Percentiles rank a stretch among this genome's conserved stretches.
phyloP scores from a whole-genome alignment of 176 grass and related monocot species.

The Tillandsia fasciculata region DNA sequence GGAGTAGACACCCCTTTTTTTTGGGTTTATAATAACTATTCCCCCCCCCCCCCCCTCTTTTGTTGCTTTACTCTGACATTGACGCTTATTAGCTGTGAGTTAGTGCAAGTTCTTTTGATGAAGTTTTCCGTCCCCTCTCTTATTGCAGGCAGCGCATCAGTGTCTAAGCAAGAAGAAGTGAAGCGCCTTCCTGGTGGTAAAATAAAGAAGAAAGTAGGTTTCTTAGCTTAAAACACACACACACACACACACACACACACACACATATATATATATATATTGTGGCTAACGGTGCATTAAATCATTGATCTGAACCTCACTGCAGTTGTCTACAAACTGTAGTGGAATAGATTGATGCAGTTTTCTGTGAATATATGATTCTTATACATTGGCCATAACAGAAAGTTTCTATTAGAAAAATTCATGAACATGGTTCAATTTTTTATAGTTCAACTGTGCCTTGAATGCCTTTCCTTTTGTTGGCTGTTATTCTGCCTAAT shows the following conservation, averaged over 20 bases:
- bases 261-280: neutral
- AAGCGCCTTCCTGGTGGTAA: constrained; percentile 97
- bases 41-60: neutral
- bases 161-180: constrained; percentile 66
- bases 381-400: neutral
- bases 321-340: neutral
- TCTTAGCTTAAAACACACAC: neutral
- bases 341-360: no score
- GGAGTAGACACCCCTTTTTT: no score
- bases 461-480: neutral
- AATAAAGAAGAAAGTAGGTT: constrained; percentile 88
- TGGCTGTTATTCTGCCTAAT: no score
- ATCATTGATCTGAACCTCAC: neutral
- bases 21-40: neutral
- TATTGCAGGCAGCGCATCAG: constrained; percentile 50
- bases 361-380: neutral
- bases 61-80: constrained; percentile 1
- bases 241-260: no score
- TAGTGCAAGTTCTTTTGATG: neutral
- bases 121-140: neutral
- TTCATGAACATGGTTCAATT: neutral
- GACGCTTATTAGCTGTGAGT: neutral
- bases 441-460: neutral
- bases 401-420: neutral
- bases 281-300: neutral